Conservation (phyloP, 1,284 basidiomycete genomes). For the Puccinia brachypodii region DNA sequence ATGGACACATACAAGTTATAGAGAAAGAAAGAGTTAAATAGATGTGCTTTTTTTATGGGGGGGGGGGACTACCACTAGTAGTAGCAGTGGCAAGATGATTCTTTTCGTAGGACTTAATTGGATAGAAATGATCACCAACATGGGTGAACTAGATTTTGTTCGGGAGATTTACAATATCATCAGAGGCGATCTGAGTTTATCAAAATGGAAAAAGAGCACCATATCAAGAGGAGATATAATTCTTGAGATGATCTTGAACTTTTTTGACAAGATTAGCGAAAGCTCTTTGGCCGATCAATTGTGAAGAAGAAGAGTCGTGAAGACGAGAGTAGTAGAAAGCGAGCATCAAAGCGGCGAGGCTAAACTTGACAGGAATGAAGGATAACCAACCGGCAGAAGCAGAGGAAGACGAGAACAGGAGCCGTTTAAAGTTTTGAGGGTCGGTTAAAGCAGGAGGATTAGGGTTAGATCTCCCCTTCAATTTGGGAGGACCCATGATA, state of each 20-base stretch:
- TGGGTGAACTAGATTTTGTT: too few species aligned
- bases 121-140: too few species aligned
- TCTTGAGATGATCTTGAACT: not conserved
- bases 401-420: not conserved
- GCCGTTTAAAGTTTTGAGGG: slow-evolving; percentile 7
- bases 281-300: not conserved
- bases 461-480: slow-evolving; percentile 37
- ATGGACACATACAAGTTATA: too few species aligned
- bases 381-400: not conserved
- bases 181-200: too few species aligned
- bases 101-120: too few species aligned
- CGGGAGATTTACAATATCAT: too few species aligned
- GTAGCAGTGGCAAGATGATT: too few species aligned
- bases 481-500: slow-evolving; percentile 7
- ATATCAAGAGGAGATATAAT: slow-evolving; percentile 3
- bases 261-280: not conserved
- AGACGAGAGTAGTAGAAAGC: slow-evolving; percentile 2
- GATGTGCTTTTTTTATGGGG: too few species aligned
- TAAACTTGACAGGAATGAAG: not conserved
- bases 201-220: too few species aligned
- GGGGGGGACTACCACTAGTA: too few species aligned
- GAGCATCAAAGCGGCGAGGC: not conserved
- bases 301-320: too few species aligned
- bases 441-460: not conserved
- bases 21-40: too few species aligned